Evolutionary conservation across 2,329 filamentous ascomycete genomes (phyloP).

Genomic region (Monilinia vaccinii-corymbosi): DNA sequence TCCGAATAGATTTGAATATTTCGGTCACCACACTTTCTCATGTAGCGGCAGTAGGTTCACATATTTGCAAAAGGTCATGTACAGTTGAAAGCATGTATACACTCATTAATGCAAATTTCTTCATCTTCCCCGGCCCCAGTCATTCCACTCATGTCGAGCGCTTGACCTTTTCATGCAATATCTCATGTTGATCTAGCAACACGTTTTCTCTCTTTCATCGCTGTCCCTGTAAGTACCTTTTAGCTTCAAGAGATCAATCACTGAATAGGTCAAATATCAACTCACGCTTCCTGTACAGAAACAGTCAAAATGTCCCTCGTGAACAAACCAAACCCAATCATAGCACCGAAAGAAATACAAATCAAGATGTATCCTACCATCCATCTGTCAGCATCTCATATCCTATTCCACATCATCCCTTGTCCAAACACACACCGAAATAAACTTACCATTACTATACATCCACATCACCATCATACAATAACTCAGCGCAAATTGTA

Average conservation of each 20-base stretch:
- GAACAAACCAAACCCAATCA: slow-evolving; percentile 20
- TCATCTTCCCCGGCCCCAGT: not conserved
- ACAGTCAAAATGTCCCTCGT: slow-evolving; percentile 15
- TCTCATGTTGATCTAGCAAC: slow-evolving; percentile 2
- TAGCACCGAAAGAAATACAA: slow-evolving; percentile 17
- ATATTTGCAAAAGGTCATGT: not conserved
- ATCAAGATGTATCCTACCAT: slow-evolving; percentile 21
- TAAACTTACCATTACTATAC: slow-evolving; percentile 20
- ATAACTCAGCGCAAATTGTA: slow-evolving; percentile 19
- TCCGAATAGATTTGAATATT: not conserved
- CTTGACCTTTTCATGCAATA: not conserved
- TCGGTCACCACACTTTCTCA: not conserved
- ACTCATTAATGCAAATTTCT: not conserved
- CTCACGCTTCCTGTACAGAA: slow-evolving; percentile 2
- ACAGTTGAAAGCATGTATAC: not conserved
- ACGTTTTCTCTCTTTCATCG: slow-evolving; percentile 8
- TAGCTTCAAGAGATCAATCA: not conserved
- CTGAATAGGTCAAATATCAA: not conserved
- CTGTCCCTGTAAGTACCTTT: not conserved
- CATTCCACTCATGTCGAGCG: not conserved
- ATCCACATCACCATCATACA: slow-evolving; percentile 20
- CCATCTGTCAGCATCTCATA: not conserved
- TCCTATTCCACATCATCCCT: not conserved
- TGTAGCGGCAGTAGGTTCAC: not conserved
- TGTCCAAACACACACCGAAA: not conserved